Conservation (phyloP, 495 filamentous ascomycete species). For the Penicillium ucsense region DNA sequence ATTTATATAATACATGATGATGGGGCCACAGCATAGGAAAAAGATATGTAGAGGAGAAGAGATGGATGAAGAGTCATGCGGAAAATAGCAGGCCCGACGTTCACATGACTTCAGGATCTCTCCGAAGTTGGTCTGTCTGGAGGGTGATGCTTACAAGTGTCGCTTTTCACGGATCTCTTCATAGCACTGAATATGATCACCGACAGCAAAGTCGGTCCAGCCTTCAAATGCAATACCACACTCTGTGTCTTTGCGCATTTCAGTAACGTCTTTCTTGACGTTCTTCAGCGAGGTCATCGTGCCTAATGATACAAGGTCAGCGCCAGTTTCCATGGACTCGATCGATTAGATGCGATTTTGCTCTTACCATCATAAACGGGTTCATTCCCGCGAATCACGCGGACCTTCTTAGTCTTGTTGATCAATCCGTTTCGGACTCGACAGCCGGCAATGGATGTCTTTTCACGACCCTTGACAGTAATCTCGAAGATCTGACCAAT, state of each 20-base stretch:
- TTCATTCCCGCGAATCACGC: slow-evolving; percentile 60
- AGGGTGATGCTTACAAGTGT: slow-evolving; percentile 19
- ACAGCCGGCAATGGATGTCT: slow-evolving; percentile 72
- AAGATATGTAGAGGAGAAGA: no score
- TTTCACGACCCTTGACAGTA: slow-evolving; percentile 58
- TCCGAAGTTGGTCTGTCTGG: no score
- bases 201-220: slow-evolving; percentile 68
- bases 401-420: slow-evolving; percentile 48
- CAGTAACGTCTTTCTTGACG: slow-evolving; percentile 77
- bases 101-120: no score
- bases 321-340: neutral
- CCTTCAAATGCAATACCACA: slow-evolving; percentile 81
- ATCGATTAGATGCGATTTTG: neutral
- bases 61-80: no score
- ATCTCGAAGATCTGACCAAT: slow-evolving; percentile 76
- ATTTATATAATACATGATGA: no score
- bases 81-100: no score
- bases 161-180: slow-evolving; percentile 71
- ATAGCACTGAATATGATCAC: slow-evolving; percentile 80
- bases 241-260: slow-evolving; percentile 85
- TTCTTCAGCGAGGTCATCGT: slow-evolving; percentile 73
- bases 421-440: slow-evolving; percentile 77
- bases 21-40: no score
- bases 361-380: slow-evolving; percentile 70
- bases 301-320: slow-evolving; percentile 38